Conservation (phyloP, 1,284 basidiomycete genomes). For the Ceratobasidium sp. region DNA sequence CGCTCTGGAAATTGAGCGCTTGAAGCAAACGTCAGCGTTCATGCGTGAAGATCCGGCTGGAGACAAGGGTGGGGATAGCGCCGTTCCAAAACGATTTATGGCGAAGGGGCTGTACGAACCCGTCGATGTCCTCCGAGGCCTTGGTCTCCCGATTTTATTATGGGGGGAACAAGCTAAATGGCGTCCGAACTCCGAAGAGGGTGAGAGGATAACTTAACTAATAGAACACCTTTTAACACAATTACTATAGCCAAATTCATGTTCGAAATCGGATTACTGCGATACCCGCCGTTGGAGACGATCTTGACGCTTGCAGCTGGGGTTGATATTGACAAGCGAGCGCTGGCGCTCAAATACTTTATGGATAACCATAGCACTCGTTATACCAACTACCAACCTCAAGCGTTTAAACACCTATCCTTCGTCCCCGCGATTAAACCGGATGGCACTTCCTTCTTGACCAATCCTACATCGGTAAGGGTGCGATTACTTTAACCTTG, state of each 20-base stretch:
- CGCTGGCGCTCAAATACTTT: slow-evolving; percentile 80
- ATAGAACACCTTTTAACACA: slow-evolving; percentile 7
- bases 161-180: slow-evolving; percentile 87
- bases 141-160: slow-evolving; percentile 86
- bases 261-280: slow-evolving; percentile 80
- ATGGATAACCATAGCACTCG: slow-evolving; percentile 74
- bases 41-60: slow-evolving; percentile 66
- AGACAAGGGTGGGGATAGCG: slow-evolving; percentile 53
- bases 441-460: slow-evolving; percentile 66
- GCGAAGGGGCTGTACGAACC: slow-evolving; percentile 90
- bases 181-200: slow-evolving; percentile 85
- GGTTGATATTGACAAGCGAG: slow-evolving; percentile 62
- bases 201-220: slow-evolving; percentile 58
- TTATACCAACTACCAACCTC: slow-evolving; percentile 74
- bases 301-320: slow-evolving; percentile 77
- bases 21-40: slow-evolving; percentile 87
- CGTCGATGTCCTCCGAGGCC: slow-evolving; percentile 73
- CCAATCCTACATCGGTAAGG: slow-evolving; percentile 75
- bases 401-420: slow-evolving; percentile 67
- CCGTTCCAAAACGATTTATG: slow-evolving; percentile 62
- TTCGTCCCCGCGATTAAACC: slow-evolving; percentile 83
- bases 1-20: slow-evolving; percentile 74
- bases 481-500: slow-evolving; percentile 1
- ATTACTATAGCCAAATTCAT: slow-evolving; percentile 79
- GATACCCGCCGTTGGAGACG: slow-evolving; percentile 76